Evolutionary conservation across 1,139 yeast species (phyloP), one percentile per base, ranked within the genome.

Genomic region (Candida buenavistaensis): DNA sequence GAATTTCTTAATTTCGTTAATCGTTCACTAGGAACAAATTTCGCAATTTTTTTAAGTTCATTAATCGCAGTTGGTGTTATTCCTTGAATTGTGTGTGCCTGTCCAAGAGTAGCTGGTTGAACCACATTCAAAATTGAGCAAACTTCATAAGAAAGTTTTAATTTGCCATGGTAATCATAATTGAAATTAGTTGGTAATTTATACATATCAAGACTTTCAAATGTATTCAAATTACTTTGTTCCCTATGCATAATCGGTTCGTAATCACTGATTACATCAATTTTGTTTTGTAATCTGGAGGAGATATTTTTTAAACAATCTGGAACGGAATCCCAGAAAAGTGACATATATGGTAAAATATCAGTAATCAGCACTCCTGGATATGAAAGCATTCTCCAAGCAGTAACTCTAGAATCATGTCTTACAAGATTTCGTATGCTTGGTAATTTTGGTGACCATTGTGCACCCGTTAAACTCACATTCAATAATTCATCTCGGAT

Each of bases 31-130:
- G 24, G 24, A 22, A 22, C 26, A 12, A 29, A 23, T 23, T 54
- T 60, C 3, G 68, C 73, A 36, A 71, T 51, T 40, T 66, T 68
- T 45, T 78, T 82, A 26, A 84, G 66, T 47, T 82, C 89, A 48
- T 82, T 82, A 3, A 82, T 64, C 0, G 90, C 83, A 2, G 89
- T 87, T 0, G 97, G 96, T 0, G 97, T 92, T 1, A 92, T 82
- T 0, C 98, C 97, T 52, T 92, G 95, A 12, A 90, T 84, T 47
- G 97, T 72, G 52, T 96, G 73, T 0, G 97, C 97, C 55, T 92
- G 97, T 0, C 97, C 97, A 32, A 92, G 78, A 0, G 97, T 92
- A 37, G 77, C 78, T 0, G 98, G 98, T 44, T 87, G 84, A 10
- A 88, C 78, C 5, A 75, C 72, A 50, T 88, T 86, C 38, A 92